Percentiles rank a stretch among this genome's conserved stretches.
These are phyloP conservation scores for Ceratopteris richardii DNA, from an alignment of 75 land plant species.

Conservation along the genomic window DNA sequence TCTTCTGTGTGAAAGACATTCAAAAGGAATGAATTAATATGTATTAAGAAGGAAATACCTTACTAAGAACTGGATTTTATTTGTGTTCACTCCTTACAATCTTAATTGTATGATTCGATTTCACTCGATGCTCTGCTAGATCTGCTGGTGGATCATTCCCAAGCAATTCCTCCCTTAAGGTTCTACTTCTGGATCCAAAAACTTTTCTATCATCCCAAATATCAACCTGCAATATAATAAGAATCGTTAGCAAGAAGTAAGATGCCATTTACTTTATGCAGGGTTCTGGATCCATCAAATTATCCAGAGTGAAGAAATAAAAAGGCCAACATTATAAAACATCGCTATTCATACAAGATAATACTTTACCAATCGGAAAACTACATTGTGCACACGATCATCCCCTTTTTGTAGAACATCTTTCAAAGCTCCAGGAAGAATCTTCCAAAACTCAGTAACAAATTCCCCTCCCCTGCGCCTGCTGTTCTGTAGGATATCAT, in stretches of 20 bases:
- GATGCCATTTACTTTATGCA: too few relatives aligned
- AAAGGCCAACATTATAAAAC: too few relatives aligned
- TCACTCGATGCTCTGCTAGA: neutral
- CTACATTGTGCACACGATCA: conserved; percentile 54
- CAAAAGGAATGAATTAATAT: too few relatives aligned
- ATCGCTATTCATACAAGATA: neutral
- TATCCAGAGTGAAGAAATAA: too few relatives aligned
- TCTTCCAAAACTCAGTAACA: conserved; percentile 86
- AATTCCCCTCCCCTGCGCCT: conserved; percentile 77
- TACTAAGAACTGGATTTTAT: too few relatives aligned
- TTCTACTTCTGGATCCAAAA: conserved; percentile 75
- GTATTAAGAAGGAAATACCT: too few relatives aligned
- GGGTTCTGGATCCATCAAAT: too few relatives aligned
- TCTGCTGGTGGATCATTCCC: conserved; percentile 24
- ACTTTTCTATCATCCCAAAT: conserved; percentile 96
- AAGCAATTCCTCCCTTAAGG: conserved; percentile 65
- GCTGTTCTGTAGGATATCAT: conserved; percentile 92
- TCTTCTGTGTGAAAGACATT: conserved; percentile 20
- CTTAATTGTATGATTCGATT: neutral
- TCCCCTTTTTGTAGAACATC: conserved; percentile 70
- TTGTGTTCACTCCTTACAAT: neutral
- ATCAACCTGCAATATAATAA: conserved; percentile 65
- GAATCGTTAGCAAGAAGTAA: too few relatives aligned
- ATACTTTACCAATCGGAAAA: conserved; percentile 68
- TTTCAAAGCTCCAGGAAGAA: conserved; percentile 73